These are phyloP conservation scores for Chalciporus sp. DNA, from an alignment of 1,284 basidiomycete genomes.

Conservation along the genomic window DNA sequence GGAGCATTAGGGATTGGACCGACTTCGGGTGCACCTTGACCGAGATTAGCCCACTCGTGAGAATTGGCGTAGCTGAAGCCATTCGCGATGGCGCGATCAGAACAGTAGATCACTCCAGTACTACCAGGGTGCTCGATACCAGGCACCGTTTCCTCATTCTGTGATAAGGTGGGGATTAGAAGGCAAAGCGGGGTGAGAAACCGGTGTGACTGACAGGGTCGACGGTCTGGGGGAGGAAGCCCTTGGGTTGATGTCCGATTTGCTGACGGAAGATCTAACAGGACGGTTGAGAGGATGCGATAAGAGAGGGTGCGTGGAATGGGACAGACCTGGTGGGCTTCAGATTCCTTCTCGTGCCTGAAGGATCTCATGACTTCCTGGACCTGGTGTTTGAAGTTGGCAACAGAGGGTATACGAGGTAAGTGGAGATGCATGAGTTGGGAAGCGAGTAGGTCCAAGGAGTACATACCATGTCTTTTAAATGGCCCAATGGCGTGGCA, in stretches of 20 bases:
- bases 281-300: constrained; percentile 1
- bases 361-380: constrained; percentile 56
- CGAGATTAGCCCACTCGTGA: constrained; percentile 83
- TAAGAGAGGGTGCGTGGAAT: not conserved
- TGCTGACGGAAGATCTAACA: constrained; percentile 68
- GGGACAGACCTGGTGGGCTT: constrained; percentile 73
- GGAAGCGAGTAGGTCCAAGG: not conserved
- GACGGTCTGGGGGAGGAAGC: constrained; percentile 62
- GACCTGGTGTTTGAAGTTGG: constrained; percentile 45
- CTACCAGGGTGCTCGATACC: constrained; percentile 80
- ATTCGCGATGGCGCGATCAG: constrained; percentile 86
- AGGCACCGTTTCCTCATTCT: constrained; percentile 83
- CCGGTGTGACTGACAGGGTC: constrained; percentile 54
- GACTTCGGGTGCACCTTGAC: constrained; percentile 90
- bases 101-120: constrained; percentile 86
- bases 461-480: constrained; percentile 41
- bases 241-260: constrained; percentile 68
- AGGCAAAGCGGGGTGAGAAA: not conserved
- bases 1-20: constrained; percentile 80
- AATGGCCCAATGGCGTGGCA: constrained; percentile 34
- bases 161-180: constrained; percentile 7
- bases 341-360: constrained; percentile 77
- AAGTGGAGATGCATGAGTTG: constrained; percentile 36
- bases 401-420: constrained; percentile 23
- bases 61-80: constrained; percentile 79